Evolutionary conservation across 768 basidiomycete species (phyloP).

Genomic region (Pulveroboletus sp.): DNA sequence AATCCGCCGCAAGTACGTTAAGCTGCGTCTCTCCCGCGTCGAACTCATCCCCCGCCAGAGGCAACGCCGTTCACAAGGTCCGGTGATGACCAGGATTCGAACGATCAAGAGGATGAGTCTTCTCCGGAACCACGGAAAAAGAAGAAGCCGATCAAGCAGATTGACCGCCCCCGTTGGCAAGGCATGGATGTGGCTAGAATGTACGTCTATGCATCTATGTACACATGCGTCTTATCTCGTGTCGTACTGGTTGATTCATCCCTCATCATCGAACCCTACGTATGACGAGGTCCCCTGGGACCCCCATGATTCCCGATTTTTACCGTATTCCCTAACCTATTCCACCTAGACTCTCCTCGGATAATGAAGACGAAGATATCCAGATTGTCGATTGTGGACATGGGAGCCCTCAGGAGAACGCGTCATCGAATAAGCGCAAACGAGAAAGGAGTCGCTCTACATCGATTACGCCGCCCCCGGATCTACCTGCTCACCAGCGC

Average conservation of each 20-base stretch:
- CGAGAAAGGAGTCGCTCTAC: constrained; percentile 55
- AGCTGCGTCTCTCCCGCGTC: not conserved
- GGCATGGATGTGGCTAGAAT: constrained; percentile 36
- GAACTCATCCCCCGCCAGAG: constrained; percentile 18
- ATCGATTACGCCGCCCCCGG: constrained; percentile 76
- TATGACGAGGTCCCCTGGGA: constrained; percentile 12
- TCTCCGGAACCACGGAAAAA: constrained; percentile 37
- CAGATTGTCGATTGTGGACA: constrained; percentile 38
- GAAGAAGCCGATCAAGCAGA: constrained; percentile 31
- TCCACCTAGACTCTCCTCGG: constrained; percentile 31
- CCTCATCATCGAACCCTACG: not conserved
- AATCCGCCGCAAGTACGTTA: constrained; percentile 50
- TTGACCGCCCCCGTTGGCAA: constrained; percentile 40
- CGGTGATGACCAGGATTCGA: constrained; percentile 21
- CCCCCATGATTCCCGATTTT: constrained; percentile 9
- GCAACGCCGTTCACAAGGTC: constrained; percentile 17
- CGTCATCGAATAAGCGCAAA: constrained; percentile 39
- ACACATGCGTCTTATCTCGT: not conserved
- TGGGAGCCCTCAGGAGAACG: constrained; percentile 1
- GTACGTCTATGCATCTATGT: constrained; percentile 29
- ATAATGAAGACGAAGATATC: constrained; percentile 44
- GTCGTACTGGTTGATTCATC: not conserved
- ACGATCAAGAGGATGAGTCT: constrained; percentile 15
- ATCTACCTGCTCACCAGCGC: constrained; percentile 48
- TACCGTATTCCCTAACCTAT: constrained; percentile 7